These are phyloP conservation scores for Coemansia javaensis DNA, from an alignment of 192 early-diverging fungal genomes.

Conservation along the genomic window DNA sequence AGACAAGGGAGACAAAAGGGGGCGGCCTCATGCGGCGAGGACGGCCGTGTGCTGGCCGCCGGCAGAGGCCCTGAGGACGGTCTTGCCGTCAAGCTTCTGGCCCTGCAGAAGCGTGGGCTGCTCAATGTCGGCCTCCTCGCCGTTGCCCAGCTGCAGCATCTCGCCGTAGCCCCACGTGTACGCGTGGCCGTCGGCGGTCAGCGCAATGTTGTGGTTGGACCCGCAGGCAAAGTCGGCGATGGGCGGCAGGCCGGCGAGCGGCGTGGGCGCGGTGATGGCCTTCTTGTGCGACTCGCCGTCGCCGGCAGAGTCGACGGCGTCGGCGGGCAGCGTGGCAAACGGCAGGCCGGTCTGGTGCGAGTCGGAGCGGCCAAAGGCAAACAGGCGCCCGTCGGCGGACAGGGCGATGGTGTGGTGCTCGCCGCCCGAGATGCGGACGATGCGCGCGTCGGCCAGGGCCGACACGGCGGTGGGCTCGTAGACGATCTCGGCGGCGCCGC, in stretches of 20 bases:
- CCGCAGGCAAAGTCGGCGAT: slow-evolving; percentile 58
- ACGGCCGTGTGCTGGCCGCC: slow-evolving; percentile 71
- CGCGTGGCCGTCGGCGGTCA: slow-evolving; percentile 56
- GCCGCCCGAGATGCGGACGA: slow-evolving; percentile 69
- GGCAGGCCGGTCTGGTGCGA: slow-evolving; percentile 76
- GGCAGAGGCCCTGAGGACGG: slow-evolving; percentile 58
- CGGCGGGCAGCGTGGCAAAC: slow-evolving; percentile 33
- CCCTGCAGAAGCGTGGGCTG: slow-evolving; percentile 60
- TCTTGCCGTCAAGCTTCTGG: slow-evolving; percentile 63
- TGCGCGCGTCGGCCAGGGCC: slow-evolving; percentile 36
- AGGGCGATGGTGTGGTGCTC: slow-evolving; percentile 83
- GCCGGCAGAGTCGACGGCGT: slow-evolving; percentile 14
- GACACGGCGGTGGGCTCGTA: slow-evolving; percentile 57
- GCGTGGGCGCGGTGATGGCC: slow-evolving; percentile 56
- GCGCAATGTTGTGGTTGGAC: slow-evolving; percentile 56
- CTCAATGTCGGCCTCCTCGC: slow-evolving; percentile 67
- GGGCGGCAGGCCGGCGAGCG: slow-evolving; percentile 40
- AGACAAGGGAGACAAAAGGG: too few relatives aligned
- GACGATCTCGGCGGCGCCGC: slow-evolving; percentile 45
- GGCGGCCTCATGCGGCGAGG: slow-evolving; percentile 21
- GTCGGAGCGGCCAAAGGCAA: slow-evolving; percentile 81
- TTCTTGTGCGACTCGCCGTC: slow-evolving; percentile 48
- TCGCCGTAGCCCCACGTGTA: slow-evolving; percentile 91
- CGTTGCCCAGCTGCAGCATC: slow-evolving; percentile 77
- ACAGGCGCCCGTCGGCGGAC: slow-evolving; percentile 66